Percentiles rank a stretch among this genome's conserved stretches.
These are phyloP conservation scores for Phytophthora pistaciae DNA, from an alignment of 352 stramenopile species.

Conservation along the genomic window DNA sequence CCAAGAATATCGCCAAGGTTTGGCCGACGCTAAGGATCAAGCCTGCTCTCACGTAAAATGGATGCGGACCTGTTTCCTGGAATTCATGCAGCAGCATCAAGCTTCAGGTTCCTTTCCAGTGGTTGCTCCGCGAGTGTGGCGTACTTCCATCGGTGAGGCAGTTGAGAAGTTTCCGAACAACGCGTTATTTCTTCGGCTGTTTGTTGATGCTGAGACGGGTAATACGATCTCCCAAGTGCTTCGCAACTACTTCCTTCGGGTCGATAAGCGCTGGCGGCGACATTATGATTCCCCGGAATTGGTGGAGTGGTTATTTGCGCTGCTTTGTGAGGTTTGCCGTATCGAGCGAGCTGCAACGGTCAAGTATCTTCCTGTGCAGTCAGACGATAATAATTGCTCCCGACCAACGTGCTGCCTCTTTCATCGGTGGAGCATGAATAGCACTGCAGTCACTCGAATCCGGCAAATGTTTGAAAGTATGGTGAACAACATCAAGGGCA, in stretches of 20 bases:
- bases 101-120: slow-evolving; percentile 33
- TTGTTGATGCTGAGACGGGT: slow-evolving; percentile 75
- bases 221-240: slow-evolving; percentile 81
- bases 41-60: slow-evolving; percentile 39
- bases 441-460: slow-evolving; percentile 59
- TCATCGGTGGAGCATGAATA: slow-evolving; percentile 75
- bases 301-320: slow-evolving; percentile 79
- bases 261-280: slow-evolving; percentile 53
- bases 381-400: background rate
- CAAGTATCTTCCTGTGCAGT: slow-evolving; percentile 9
- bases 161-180: slow-evolving; percentile 56
- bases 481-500: slow-evolving; percentile 55
- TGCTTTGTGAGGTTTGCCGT: slow-evolving; percentile 73
- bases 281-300: slow-evolving; percentile 72
- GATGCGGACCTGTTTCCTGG: slow-evolving; percentile 55
- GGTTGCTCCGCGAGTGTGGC: slow-evolving; percentile 67
- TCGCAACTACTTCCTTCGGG: slow-evolving; percentile 62
- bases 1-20: slow-evolving; percentile 47
- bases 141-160: slow-evolving; percentile 41
- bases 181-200: slow-evolving; percentile 69
- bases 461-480: slow-evolving; percentile 75
- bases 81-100: slow-evolving; percentile 73
- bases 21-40: slow-evolving; percentile 19
- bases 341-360: slow-evolving; percentile 51
- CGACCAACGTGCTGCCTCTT: slow-evolving; percentile 63